phyloP scores from a whole-genome alignment of 179 eudicot genomes.

The Beta corolliflora region DNA sequence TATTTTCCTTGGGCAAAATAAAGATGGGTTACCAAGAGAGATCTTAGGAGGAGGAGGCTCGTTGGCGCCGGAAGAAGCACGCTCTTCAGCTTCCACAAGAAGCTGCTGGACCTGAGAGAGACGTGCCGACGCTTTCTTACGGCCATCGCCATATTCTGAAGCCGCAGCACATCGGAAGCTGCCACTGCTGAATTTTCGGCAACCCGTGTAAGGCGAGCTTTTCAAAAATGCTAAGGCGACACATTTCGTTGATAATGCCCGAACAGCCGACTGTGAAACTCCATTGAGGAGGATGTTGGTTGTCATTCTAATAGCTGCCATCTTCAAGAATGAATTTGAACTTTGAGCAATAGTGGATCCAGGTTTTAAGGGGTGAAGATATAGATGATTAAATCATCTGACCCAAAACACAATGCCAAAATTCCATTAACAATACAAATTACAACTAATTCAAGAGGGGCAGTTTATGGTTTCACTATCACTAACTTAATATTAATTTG shows the following conservation, averaged over 20 bases:
- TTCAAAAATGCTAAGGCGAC: conserved; percentile 11
- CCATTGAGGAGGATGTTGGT: conserved; percentile 36
- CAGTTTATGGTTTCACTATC: no score
- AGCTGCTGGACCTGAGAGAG: conserved; percentile 73
- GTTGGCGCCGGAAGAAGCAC: conserved; percentile 56
- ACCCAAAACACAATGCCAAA: no score
- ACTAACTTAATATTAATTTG: no score
- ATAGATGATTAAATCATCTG: no score
- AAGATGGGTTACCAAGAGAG: conserved; percentile 47
- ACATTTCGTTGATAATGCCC: conserved; percentile 19
- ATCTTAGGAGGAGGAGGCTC: conserved; percentile 76
- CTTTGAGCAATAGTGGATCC: conserved; percentile 12
- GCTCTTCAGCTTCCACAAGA: conserved; percentile 61
- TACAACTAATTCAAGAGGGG: no score
- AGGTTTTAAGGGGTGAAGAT: no score
- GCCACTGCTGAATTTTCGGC: conserved; percentile 42
- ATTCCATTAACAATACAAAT: no score
- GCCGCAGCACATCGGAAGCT: conserved; percentile 47
- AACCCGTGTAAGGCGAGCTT: neutral
- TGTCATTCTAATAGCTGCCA: conserved; percentile 53
- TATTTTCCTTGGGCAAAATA: neutral
- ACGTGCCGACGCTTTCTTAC: conserved; percentile 67
- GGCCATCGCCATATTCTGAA: conserved; percentile 41
- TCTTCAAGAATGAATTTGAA: conserved; percentile 8
- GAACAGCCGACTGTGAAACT: conserved; percentile 33